These are phyloP conservation scores for Oryza australiensis DNA, from an alignment of 176 grass and related monocot species.

Conservation along the genomic window DNA sequence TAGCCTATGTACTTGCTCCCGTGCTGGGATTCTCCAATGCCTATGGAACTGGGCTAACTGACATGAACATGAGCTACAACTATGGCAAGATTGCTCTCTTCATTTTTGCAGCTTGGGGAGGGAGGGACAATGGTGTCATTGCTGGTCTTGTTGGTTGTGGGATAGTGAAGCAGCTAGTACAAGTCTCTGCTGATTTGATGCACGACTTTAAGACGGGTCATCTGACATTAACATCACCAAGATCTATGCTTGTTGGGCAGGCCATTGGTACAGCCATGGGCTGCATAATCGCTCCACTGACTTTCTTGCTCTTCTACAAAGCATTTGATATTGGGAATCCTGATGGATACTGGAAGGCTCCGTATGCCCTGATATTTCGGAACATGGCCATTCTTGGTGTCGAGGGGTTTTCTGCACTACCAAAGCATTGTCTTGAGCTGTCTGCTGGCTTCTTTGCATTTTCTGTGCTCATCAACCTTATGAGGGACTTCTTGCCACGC, in stretches of 20 bases:
- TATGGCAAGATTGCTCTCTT: constrained; percentile 87
- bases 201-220: constrained; percentile 84
- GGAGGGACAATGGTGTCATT: constrained; percentile 69
- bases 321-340: constrained; percentile 84
- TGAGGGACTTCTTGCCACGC: constrained; percentile 42
- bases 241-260: constrained; percentile 73
- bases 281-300: constrained; percentile 64
- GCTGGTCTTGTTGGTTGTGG: constrained; percentile 70
- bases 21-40: constrained; percentile 88
- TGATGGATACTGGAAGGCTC: constrained; percentile 79
- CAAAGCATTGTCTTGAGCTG: constrained; percentile 59
- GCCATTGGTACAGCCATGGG: constrained; percentile 77
- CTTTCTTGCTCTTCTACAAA: constrained; percentile 79
- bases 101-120: constrained; percentile 72
- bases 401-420: constrained; percentile 73
- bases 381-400: constrained; percentile 86
- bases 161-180: constrained; percentile 73
- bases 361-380: constrained; percentile 75
- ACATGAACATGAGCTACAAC: constrained; percentile 95
- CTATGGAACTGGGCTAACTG: constrained; percentile 76
- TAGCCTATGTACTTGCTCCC: constrained; percentile 75
- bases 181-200: constrained; percentile 82
- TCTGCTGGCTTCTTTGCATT: constrained; percentile 71
- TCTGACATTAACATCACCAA: constrained; percentile 75
- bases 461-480: constrained; percentile 47